phyloP scores from a whole-genome alignment of 2,329 filamentous ascomycete genomes.

The Helicocarpus griseus region DNA sequence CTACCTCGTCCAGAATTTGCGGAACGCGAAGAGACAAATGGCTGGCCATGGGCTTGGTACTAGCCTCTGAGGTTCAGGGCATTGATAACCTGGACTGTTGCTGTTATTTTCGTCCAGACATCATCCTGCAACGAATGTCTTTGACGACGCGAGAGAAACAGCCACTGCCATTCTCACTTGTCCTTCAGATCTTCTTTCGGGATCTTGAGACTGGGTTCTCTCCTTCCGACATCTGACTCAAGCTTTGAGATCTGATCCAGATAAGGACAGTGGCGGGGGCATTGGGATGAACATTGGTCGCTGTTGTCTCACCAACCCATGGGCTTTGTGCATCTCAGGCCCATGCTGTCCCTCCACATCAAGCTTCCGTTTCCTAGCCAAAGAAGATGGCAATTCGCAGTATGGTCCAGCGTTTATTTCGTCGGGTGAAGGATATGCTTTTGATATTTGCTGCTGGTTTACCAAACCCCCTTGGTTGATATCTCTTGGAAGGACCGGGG shows the following conservation, averaged over 20 bases:
- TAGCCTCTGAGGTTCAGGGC: too few species aligned
- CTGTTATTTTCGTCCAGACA: too few species aligned
- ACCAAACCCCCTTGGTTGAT: not conserved
- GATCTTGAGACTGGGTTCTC: not conserved
- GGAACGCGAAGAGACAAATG: too few species aligned
- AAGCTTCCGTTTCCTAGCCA: not conserved
- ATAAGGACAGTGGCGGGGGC: conserved; percentile 5
- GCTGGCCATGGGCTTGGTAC: too few species aligned
- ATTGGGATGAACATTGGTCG: not conserved
- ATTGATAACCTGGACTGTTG: too few species aligned
- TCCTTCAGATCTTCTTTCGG: not conserved
- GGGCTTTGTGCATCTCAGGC: not conserved
- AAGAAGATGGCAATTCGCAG: not conserved
- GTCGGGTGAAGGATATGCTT: not conserved
- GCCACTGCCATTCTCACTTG: not conserved
- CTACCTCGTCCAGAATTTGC: too few species aligned
- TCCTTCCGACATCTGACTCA: not conserved
- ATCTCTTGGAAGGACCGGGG: not conserved
- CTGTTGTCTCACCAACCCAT: not conserved
- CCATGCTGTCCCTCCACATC: not conserved
- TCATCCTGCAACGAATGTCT: not conserved
- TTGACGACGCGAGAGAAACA: not conserved
- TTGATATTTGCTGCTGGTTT: not conserved
- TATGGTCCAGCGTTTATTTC: not conserved
- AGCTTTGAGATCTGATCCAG: not conserved